A percentile compares a stretch with the other conserved stretches of the same genome.
Conservation (phyloP, 2,329 filamentous ascomycete genomes). For the Neobulgaria alba region DNA sequence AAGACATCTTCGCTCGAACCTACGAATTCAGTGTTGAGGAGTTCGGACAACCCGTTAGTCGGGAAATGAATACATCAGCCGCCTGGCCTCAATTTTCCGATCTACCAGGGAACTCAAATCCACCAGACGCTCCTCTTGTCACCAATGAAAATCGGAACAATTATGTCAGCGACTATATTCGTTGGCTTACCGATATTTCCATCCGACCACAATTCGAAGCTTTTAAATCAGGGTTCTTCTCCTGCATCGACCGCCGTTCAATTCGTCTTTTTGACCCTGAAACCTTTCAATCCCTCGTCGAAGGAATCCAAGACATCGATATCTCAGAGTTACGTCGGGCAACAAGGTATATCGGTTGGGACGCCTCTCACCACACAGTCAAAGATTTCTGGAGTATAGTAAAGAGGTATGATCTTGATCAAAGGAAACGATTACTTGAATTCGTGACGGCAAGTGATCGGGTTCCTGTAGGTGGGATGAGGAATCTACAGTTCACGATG, state of each 20-base stretch:
- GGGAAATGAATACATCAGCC: conserved; percentile 39
- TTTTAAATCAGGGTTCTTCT: conserved; percentile 72
- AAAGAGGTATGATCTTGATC: conserved; percentile 52
- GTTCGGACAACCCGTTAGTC: conserved; percentile 47
- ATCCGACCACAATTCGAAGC: conserved; percentile 69
- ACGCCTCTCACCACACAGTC: conserved; percentile 59
- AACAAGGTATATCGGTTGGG: conserved; percentile 76
- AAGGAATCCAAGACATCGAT: conserved; percentile 77
- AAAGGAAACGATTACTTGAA: conserved; percentile 72
- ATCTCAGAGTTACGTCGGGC: conserved; percentile 61
- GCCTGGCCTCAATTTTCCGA: conserved; percentile 46
- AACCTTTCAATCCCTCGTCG: conserved; percentile 68
- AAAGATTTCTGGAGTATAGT: conserved; percentile 80
- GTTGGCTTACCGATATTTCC: conserved; percentile 72
- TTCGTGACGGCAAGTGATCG: conserved; percentile 93
- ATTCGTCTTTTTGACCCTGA: conserved; percentile 59
- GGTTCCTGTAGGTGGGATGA: conserved; percentile 78
- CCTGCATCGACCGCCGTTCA: conserved; percentile 62
- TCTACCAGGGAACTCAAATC: conserved; percentile 26
- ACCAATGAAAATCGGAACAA: conserved; percentile 69
- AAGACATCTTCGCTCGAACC: conserved; percentile 72
- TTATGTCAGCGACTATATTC: conserved; percentile 79
- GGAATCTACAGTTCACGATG: conserved; percentile 74
- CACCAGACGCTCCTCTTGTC: conserved; percentile 55
- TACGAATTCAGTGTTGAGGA: conserved; percentile 72